These are phyloP conservation scores for Viscum album DNA, from an alignment of 177 flowering plant genomes.

Conservation along the genomic window DNA sequence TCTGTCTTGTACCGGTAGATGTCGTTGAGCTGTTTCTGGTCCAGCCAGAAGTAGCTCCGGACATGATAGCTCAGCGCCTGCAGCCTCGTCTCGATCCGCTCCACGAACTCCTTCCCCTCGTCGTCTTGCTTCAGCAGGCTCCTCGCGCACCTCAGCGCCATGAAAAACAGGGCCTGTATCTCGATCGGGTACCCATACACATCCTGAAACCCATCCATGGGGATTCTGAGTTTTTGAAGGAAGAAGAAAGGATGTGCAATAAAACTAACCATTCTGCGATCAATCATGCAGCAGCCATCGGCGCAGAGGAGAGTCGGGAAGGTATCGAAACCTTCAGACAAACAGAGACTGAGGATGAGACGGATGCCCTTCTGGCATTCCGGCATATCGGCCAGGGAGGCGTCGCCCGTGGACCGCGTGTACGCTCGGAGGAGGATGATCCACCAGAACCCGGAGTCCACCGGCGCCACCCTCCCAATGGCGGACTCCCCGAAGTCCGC, in stretches of 20 bases:
- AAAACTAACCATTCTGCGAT: constrained; percentile 42
- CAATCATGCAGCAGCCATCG: constrained; percentile 51
- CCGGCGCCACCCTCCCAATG: constrained; percentile 52
- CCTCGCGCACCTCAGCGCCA: constrained; percentile 29
- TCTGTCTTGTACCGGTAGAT: constrained; percentile 33
- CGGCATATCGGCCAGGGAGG: constrained; percentile 33
- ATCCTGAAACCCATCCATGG: constrained; percentile 14
- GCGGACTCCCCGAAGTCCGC: constrained; percentile 57
- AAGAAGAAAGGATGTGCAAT: neutral
- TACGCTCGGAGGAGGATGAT: constrained; percentile 48
- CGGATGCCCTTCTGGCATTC: constrained; percentile 47
- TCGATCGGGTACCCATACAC: constrained; percentile 35
- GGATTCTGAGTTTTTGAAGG: neutral
- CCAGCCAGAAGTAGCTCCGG: constrained; percentile 33
- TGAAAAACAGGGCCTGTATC: constrained; percentile 32
- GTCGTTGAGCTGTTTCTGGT: constrained; percentile 27
- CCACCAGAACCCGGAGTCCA: constrained; percentile 65
- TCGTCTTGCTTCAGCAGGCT: constrained; percentile 23
- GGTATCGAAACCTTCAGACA: constrained; percentile 50
- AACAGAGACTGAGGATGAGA: constrained; percentile 34
- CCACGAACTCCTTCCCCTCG: constrained; percentile 22
- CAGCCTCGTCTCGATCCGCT: constrained; percentile 19
- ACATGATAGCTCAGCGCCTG: constrained; percentile 33
- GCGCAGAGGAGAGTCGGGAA: constrained; percentile 58
- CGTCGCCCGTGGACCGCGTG: constrained; percentile 50